Evolutionary conservation across 352 stramenopile species (phyloP), one percentile per base, ranked within the genome.

Genomic region (Plasmopara muralis): DNA sequence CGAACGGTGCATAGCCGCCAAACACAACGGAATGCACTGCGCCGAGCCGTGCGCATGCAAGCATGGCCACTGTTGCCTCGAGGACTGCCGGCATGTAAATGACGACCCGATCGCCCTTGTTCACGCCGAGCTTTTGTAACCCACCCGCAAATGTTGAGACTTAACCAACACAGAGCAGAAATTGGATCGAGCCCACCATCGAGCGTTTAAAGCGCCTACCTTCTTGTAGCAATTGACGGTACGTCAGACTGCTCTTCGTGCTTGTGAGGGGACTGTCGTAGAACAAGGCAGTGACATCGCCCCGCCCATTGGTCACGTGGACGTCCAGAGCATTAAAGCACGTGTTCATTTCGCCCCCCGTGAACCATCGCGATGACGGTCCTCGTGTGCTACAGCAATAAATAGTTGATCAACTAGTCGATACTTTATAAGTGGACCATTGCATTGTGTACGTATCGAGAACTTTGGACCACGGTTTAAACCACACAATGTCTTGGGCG

Each of bases 41-140:
- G 16, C 95, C 96, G 47, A 99, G 97, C 13, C 96, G 80, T 9
- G 93, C 85, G 60, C 95, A 99, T 0, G 95, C 95, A n/a, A 99
- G 74, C 95, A 99, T 98, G 15, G 89, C 95, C 51, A 98, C 89
- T 16, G 87, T 87, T 6, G 93, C 77, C 64, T 99, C 94, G 15
- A 95, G 77, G 15, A 99, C 94, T 71, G 97, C 98, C 6, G 96
- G 95, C 95, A 98, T 97, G 72, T 98, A 98, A 46, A 98, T 81
- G 13, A 93, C 96, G 4, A 98, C 94, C n/a, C 92, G 76, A 70
- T 98, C 92, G 5, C 91, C 91, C 57, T 96, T 80, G 33, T 63
- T 63, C 14, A 82, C 69, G 7, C 84, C 84, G 5, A 78, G 60
- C 47, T 74, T 69, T 38, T 66, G 57, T 8, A 95, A 55, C 8